phyloP scores from a whole-genome alignment of 352 stramenopile genomes.

The Globisporangium megalacanthum region DNA sequence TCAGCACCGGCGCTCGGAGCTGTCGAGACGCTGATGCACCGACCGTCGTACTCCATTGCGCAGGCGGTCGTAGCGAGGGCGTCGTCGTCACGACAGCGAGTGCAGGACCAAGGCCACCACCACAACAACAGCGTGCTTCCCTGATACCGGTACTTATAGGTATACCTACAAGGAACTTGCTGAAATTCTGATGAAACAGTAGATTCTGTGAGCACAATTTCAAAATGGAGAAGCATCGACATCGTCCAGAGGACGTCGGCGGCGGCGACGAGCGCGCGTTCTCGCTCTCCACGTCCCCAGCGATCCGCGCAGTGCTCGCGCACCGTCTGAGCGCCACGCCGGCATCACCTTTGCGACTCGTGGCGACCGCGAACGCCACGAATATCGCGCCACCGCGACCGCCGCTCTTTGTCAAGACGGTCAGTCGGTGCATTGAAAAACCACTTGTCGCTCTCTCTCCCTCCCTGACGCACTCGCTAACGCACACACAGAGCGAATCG shows the following conservation, averaged over 20 bases:
- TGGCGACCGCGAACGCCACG: slow-evolving; percentile 1
- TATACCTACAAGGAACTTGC: no score
- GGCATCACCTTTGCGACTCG: slow-evolving; percentile 9
- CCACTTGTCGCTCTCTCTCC: slow-evolving; percentile 6
- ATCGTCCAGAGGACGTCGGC: neutral
- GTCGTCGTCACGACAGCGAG: no score
- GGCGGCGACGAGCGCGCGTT: neutral
- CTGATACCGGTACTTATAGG: no score
- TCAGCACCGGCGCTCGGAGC: neutral
- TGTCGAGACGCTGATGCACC: slow-evolving; percentile 15
- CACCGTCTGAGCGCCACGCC: neutral
- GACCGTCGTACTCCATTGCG: slow-evolving; percentile 12
- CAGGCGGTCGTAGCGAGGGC: neutral
- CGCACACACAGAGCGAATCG: slow-evolving; percentile 24
- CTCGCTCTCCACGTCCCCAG: neutral
- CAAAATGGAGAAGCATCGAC: neutral
- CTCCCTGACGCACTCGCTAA: neutral
- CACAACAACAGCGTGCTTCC: no score
- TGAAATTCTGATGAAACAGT: no score
- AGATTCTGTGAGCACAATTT: neutral
- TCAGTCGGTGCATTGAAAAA: slow-evolving; percentile 1
- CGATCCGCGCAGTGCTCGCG: neutral
- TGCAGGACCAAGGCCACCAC: no score
- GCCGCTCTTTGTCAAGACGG: slow-evolving; percentile 33
- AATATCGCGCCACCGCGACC: slow-evolving; percentile 8